phyloP scores from a whole-genome alignment of 1,284 basidiomycete species.

The Malassezia furfur region DNA sequence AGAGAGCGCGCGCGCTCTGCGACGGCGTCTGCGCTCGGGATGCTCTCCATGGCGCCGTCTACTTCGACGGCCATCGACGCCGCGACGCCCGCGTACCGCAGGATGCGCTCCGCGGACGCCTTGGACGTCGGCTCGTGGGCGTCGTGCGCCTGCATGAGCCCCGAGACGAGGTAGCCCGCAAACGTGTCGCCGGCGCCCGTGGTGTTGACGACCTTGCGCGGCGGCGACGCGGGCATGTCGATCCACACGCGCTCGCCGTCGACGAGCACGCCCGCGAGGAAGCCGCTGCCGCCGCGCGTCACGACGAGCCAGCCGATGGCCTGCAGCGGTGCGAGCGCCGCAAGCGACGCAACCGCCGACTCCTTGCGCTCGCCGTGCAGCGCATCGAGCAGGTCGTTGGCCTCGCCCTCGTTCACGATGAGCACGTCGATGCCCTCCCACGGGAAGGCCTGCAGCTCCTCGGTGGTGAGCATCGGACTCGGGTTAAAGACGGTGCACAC shows the following conservation, averaged over 20 bases:
- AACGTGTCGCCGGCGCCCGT: constrained; percentile 48
- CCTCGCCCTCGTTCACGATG: constrained; percentile 55
- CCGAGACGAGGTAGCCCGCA: constrained; percentile 38
- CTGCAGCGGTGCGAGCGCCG: constrained; percentile 17
- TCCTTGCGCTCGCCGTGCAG: constrained; percentile 15
- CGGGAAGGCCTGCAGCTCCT: constrained; percentile 50
- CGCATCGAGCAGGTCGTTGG: constrained; percentile 38
- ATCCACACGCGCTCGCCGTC: constrained; percentile 19
- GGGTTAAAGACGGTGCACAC: constrained; percentile 53
- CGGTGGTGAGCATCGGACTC: constrained; percentile 52
- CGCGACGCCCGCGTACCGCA: constrained; percentile 28
- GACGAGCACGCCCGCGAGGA: constrained; percentile 27
- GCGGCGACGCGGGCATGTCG: constrained; percentile 24
- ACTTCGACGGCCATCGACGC: constrained; percentile 41
- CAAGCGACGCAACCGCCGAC: constrained; percentile 20
- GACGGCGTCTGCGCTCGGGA: constrained; percentile 30
- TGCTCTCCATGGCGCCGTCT: constrained; percentile 43
- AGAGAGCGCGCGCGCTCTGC: neutral
- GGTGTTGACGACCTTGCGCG: constrained; percentile 35
- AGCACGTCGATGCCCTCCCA: constrained; percentile 53
- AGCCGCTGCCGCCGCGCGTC: constrained; percentile 34
- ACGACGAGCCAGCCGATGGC: constrained; percentile 36
- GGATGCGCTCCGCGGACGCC: constrained; percentile 14
- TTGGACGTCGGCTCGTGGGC: constrained; percentile 7
- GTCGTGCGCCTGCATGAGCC: constrained; percentile 27